Percentiles rank a stretch among this genome's conserved stretches.
phyloP scores from a whole-genome alignment of 2,329 filamentous ascomycete genomes.

The Davidsoniella australis region DNA sequence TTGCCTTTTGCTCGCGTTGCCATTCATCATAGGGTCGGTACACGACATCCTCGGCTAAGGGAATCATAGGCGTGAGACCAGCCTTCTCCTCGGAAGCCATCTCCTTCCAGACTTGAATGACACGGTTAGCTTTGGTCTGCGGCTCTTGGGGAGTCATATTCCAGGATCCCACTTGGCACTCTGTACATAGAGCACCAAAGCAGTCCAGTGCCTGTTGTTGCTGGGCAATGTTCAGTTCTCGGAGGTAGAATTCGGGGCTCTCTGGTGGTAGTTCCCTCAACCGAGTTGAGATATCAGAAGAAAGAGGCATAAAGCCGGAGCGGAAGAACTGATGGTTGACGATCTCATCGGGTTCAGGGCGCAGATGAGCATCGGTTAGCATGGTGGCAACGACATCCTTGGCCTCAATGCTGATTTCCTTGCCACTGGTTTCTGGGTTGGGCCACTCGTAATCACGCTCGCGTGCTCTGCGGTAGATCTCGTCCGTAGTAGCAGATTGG shows the following conservation, averaged over 20 bases:
- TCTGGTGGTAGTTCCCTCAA: constrained; percentile 40
- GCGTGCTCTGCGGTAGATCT: constrained; percentile 58
- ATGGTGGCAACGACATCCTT: constrained; percentile 64
- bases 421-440: constrained; percentile 43
- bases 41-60: constrained; percentile 42
- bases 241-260: constrained; percentile 38
- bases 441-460: constrained; percentile 71
- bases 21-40: constrained; percentile 48
- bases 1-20: constrained; percentile 30
- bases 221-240: constrained; percentile 28
- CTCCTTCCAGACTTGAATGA: constrained; percentile 44
- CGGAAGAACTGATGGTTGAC: constrained; percentile 68
- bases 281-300: constrained; percentile 39
- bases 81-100: constrained; percentile 52
- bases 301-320: constrained; percentile 52
- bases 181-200: constrained; percentile 37
- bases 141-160: constrained; percentile 1
- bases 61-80: constrained; percentile 45
- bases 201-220: constrained; percentile 32
- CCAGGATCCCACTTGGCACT: constrained; percentile 35
- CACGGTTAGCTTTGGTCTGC: constrained; percentile 30
- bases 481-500: constrained; percentile 75
- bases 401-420: constrained; percentile 51
- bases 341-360: constrained; percentile 61
- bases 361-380: constrained; percentile 56